Base-by-base conservation (phyloP, 2,329 filamentous ascomycete genomes). In the Hypoxylon sp. region DNA sequence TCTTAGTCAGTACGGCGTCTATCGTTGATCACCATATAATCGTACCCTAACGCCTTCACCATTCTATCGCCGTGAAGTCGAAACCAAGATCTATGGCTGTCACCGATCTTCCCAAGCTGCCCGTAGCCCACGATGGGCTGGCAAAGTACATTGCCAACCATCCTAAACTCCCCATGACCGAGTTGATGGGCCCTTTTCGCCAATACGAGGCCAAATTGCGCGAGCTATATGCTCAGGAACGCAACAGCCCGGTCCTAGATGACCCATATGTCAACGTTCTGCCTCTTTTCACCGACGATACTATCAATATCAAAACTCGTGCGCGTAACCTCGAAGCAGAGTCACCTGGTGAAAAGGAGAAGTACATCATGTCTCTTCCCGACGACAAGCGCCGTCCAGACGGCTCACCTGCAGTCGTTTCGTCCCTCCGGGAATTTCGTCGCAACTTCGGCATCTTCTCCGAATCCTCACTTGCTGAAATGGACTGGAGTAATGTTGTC, bases 401-500 rank as follows among this genome's bases (percentile, higher is more conserved):
- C 69, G 88, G 84, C 4, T 83, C 87, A 1, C 84, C 84, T 2
- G 91, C 91, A 2, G 82, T 90, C 3, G 90, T 93, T 0, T 71
- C 80, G 20, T 82, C 82, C 10, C 70, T 95, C 41, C 80, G 83
- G 43, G 87, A 91, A 24, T 96, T 95, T 67, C 86, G 87, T 70
- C 83, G 84, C 45, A 94, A 95, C 74, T 94, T 96, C 75, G 84
- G 84, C 56, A 72, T 96, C 56, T 96, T 96, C 70, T 92, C 88
- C 1, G 92, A 96, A 74, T 89, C 85, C 1, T 88, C 90, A 0
- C 77, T 96, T 23, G 80, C 81, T 24, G 91, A 94, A 45, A 72
- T 96, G 65, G 85, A 94, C 70, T 96, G 91, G 91, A 85, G 75
- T 69, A 95, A 95, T 70, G 85, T 96, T 13, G 87, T 95, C 13